Evolutionary conservation across 192 early-diverging fungal species (phyloP), one percentile per base, ranked within the genome.

Genomic region (Entomortierella chlamydospora): DNA sequence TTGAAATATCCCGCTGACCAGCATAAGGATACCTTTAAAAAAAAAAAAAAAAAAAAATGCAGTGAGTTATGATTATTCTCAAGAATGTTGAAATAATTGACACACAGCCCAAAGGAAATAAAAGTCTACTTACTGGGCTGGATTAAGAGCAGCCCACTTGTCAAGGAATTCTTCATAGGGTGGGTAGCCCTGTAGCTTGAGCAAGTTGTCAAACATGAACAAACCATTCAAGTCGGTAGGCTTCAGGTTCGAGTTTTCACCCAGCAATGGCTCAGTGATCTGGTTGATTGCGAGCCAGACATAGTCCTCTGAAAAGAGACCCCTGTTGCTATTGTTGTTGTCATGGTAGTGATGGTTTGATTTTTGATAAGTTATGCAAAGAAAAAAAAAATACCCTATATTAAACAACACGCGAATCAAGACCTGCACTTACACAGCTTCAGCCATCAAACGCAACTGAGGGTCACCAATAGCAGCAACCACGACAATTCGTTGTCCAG

Each of bases 121-220:
- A n/a, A n/a, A 22, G n/a, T 51, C 23, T 51, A 9, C 53, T 66
- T 66, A 83, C 77, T 72, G 72, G 1, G 23, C 20, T 1, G 85
- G 78, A 55, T 83, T 59, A 12, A 86, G 64, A 9, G 41, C 60
- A 10, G 72, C 45, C 86, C 86, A 87, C 28, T 80, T 68, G 61
- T 83, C 72, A 4, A 87, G 50, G 57, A 87, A 87, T 12, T 23
- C 33, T 49, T 87, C 86, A 43, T 83, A 87, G 20, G 86, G 86
- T 26, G 65, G 80, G 33, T 85, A 87, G 0, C 83, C 86, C 50
- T 83, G 43, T 22, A 83, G 61, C 10, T 71, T 57, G 12, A 87
- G 76, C 74, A 82, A 80, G 30, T 84, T 84, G 37, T 83, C 81
- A 72, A 87, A 85, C 61, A 82, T 72, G 33, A 87, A 80, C 9